Percentiles rank a stretch among this genome's conserved stretches.
Evolutionary conservation across 306 rosid genomes (phyloP).

Genomic region (Trifolium dubium): DNA sequence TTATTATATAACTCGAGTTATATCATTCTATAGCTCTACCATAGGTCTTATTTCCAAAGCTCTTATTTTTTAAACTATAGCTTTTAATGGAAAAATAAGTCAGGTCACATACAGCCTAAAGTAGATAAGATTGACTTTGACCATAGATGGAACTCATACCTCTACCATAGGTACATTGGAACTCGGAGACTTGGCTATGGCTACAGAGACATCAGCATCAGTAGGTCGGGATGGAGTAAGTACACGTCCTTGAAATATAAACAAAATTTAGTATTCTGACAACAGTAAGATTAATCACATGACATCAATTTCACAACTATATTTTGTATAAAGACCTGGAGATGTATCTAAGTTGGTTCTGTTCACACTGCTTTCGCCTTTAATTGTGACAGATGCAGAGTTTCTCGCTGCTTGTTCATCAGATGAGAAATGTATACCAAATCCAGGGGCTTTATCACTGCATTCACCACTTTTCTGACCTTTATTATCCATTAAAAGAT

Average conservation of each 20-base stretch:
- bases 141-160: conserved; percentile 52
- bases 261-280: conserved; percentile 35
- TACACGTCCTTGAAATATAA: conserved; percentile 56
- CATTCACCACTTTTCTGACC: conserved; percentile 56
- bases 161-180: conserved; percentile 53
- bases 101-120: background rate
- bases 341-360: conserved; percentile 57
- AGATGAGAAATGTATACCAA: conserved; percentile 49
- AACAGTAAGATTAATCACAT: conserved; percentile 19
- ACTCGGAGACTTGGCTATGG: conserved; percentile 51
- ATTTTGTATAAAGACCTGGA: conserved; percentile 61
- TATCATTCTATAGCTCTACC: background rate
- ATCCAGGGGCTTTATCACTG: conserved; percentile 59
- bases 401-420: conserved; percentile 58
- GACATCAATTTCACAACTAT: conserved; percentile 5
- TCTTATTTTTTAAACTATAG: background rate
- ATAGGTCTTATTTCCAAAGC: too few relatives aligned
- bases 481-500: conserved; percentile 54
- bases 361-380: conserved; percentile 60
- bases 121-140: conserved; percentile 5
- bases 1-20: background rate
- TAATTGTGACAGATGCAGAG: conserved; percentile 46
- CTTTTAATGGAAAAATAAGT: background rate
- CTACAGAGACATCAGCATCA: conserved; percentile 50
- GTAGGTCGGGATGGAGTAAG: conserved; percentile 53